Conservation (phyloP, 1,284 basidiomycete genomes). For the Ustilago shanxiensis region DNA sequence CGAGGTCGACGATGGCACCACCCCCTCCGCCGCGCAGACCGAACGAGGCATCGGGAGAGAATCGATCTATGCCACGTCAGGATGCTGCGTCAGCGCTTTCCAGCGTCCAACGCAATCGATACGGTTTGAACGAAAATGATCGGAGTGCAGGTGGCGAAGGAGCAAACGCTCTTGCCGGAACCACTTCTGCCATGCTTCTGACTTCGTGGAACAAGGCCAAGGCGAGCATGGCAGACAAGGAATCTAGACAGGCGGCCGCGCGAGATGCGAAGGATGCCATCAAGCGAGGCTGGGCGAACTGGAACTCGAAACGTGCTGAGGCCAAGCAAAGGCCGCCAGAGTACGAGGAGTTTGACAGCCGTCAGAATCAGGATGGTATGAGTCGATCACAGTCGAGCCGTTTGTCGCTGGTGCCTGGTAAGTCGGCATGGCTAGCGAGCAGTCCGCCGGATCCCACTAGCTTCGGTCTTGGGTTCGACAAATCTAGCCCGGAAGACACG, state of each 20-base stretch:
- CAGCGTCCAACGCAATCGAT: slow-evolving; percentile 41
- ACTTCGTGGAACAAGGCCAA: slow-evolving; percentile 64
- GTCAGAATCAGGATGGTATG: slow-evolving; percentile 24
- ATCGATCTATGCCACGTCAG: slow-evolving; percentile 14
- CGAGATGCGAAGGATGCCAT: slow-evolving; percentile 67
- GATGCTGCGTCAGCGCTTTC: slow-evolving; percentile 43
- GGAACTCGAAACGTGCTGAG: slow-evolving; percentile 57
- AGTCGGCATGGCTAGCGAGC: slow-evolving; percentile 51
- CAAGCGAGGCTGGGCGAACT: slow-evolving; percentile 65
- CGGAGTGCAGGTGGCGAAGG: slow-evolving; percentile 16
- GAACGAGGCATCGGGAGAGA: not conserved
- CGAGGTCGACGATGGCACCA: slow-evolving; percentile 21
- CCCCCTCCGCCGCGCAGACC: slow-evolving; percentile 39
- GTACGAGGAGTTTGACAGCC: slow-evolving; percentile 14
- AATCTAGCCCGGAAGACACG: slow-evolving; percentile 39
- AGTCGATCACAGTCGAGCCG: slow-evolving; percentile 39
- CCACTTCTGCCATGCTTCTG: slow-evolving; percentile 42
- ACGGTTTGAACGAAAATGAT: slow-evolving; percentile 32
- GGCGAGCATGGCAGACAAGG: slow-evolving; percentile 66
- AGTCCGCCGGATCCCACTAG: slow-evolving; percentile 53
- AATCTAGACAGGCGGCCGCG: slow-evolving; percentile 60
- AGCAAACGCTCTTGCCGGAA: slow-evolving; percentile 6
- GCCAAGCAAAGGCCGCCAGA: slow-evolving; percentile 17
- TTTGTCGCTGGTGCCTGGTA: slow-evolving; percentile 38
- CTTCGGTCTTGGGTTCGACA: slow-evolving; percentile 50